A percentile compares a stretch with the other conserved stretches of the same genome.
phyloP scores from a whole-genome alignment of 805 yeast species.

The Kazachstania africana region DNA sequence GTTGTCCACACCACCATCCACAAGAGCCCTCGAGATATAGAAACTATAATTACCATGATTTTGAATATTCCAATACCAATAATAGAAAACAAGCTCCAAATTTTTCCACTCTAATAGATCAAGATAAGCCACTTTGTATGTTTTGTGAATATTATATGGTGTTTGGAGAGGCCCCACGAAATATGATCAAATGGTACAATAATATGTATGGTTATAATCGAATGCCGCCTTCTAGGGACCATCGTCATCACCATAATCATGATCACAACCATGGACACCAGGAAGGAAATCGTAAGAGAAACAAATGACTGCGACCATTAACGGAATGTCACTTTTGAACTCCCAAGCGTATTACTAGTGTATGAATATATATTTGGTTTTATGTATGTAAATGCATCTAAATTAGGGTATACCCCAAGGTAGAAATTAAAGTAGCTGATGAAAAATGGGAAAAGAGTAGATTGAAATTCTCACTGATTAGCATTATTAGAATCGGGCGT shows the following conservation, averaged over 20 bases:
- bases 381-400: neutral
- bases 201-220: constrained; percentile 17
- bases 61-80: constrained; percentile 6
- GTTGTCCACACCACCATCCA: constrained; percentile 8
- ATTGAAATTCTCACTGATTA: no score
- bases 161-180: constrained; percentile 38
- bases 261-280: constrained; percentile 5
- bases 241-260: constrained; percentile 4
- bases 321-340: neutral
- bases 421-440: no score
- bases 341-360: neutral
- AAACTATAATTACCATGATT: constrained; percentile 11
- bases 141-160: constrained; percentile 43
- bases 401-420: neutral
- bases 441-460: no score
- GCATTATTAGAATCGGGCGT: no score
- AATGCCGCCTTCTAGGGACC: constrained; percentile 7
- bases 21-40: constrained; percentile 4
- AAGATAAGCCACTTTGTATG: constrained; percentile 28
- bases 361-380: neutral
- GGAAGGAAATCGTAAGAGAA: constrained; percentile 12
- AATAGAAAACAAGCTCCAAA: constrained; percentile 11
- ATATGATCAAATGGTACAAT: constrained; percentile 41
- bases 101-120: constrained; percentile 14
- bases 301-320: no score